These are phyloP conservation scores for Phtheirospermum japonicum DNA, from an alignment of 257 asterid species.

Conservation along the genomic window DNA sequence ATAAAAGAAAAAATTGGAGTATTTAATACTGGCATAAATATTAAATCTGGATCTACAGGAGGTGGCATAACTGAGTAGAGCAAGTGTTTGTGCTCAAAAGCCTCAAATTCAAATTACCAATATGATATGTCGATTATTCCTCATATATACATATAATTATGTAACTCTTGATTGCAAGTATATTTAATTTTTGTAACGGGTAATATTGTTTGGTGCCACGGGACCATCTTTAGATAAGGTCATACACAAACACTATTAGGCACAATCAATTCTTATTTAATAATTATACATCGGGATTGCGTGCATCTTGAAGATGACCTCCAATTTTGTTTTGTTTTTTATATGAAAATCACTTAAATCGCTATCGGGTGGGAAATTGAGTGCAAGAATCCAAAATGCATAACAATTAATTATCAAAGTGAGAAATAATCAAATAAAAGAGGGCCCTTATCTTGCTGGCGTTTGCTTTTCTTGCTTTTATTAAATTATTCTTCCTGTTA, in stretches of 20 bases:
- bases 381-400: conserved; percentile 28
- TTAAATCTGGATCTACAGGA: too few species aligned
- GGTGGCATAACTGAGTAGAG: too few species aligned
- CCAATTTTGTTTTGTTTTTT: neutral
- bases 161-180: neutral
- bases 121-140: too few species aligned
- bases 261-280: neutral
- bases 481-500: neutral
- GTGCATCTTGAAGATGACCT: neutral
- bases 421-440: neutral
- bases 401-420: neutral
- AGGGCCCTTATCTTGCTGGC: conserved; percentile 28
- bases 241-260: neutral
- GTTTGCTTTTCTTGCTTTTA: conserved; percentile 21
- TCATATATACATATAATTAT: too few species aligned
- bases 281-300: conserved; percentile 26
- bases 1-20: too few species aligned
- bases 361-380: too few species aligned
- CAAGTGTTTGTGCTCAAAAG: too few species aligned
- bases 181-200: neutral
- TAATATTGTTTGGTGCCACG: neutral
- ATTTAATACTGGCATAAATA: too few species aligned
- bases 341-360: conserved; percentile 2
- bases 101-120: too few species aligned
- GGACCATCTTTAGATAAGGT: conserved; percentile 10